Evolutionary conservation across 345 rosid species (phyloP).

Genomic region (Brassica nigra): DNA sequence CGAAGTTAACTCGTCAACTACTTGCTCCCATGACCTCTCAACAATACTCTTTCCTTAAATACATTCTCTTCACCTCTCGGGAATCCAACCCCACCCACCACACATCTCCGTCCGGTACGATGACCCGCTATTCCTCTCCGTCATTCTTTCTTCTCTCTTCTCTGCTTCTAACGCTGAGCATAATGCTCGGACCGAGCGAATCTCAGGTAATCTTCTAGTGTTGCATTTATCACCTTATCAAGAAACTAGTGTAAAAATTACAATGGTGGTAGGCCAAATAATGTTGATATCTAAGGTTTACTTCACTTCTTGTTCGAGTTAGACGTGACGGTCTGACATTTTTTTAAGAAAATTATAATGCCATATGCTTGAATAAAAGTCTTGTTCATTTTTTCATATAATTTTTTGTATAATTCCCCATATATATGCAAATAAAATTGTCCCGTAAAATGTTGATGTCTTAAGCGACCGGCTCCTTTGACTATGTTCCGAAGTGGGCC

Average conservation of each 20-base stretch:
- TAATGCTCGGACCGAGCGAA: constrained; percentile 62
- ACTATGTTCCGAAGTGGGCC: too few species aligned
- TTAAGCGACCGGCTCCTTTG: too few species aligned
- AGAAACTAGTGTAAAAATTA: background rate
- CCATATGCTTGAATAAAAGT: too few species aligned
- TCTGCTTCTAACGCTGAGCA: constrained; percentile 43
- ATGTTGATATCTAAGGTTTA: background rate
- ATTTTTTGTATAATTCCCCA: too few species aligned
- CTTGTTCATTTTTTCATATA: too few species aligned
- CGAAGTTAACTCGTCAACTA: constrained; percentile 77
- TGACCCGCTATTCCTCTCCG: constrained; percentile 39
- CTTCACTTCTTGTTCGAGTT: background rate
- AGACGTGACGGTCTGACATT: background rate
- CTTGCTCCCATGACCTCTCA: constrained; percentile 67
- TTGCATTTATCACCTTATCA: background rate
- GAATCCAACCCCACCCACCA: constrained; percentile 21
- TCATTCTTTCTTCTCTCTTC: constrained; percentile 36
- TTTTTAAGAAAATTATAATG: background rate
- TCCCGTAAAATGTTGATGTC: too few species aligned
- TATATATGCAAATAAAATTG: too few species aligned
- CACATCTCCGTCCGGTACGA: constrained; percentile 48
- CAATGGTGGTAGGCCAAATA: background rate
- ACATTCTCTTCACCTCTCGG: constrained; percentile 33
- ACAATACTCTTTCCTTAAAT: constrained; percentile 45
- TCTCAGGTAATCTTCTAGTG: constrained; percentile 55